Conservation (phyloP, 192 early-diverging fungal species). For the Coemansia sp. region DNA sequence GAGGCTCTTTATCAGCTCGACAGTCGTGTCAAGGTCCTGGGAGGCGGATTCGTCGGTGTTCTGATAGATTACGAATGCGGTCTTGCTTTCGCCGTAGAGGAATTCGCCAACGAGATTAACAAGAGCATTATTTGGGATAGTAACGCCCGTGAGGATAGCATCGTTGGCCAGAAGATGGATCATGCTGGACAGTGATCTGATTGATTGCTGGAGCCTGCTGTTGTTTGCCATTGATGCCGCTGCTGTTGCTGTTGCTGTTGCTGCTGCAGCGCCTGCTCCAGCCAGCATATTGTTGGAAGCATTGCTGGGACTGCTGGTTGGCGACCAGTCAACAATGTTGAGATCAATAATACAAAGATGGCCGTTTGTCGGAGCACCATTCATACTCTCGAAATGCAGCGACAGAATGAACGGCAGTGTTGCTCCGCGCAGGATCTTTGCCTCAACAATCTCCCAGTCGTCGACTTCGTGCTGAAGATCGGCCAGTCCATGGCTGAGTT, state of each 20-base stretch:
- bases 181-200: conserved; percentile 24
- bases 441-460: conserved; percentile 45
- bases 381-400: conserved; percentile 50
- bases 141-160: conserved; percentile 33
- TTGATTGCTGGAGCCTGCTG: conserved; percentile 37
- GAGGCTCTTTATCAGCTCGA: conserved; percentile 30
- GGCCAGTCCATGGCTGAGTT: conserved; percentile 28
- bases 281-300: neutral
- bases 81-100: conserved; percentile 48
- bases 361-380: conserved; percentile 37
- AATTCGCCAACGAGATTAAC: conserved; percentile 39
- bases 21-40: conserved; percentile 14
- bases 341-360: conserved; percentile 48
- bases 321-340: conserved; percentile 38
- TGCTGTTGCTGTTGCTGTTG: neutral
- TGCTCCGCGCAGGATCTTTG: conserved; percentile 41
- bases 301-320: neutral
- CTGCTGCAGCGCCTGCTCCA: neutral
- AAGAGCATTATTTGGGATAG: conserved; percentile 34
- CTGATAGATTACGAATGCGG: conserved; percentile 44
- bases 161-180: conserved; percentile 46
- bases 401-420: conserved; percentile 52
- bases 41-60: conserved; percentile 25
- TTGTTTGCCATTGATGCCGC: neutral
- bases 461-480: conserved; percentile 53